Conservation (phyloP, 441 rosid genomes). For the Euphorbia schlechtendalii region DNA sequence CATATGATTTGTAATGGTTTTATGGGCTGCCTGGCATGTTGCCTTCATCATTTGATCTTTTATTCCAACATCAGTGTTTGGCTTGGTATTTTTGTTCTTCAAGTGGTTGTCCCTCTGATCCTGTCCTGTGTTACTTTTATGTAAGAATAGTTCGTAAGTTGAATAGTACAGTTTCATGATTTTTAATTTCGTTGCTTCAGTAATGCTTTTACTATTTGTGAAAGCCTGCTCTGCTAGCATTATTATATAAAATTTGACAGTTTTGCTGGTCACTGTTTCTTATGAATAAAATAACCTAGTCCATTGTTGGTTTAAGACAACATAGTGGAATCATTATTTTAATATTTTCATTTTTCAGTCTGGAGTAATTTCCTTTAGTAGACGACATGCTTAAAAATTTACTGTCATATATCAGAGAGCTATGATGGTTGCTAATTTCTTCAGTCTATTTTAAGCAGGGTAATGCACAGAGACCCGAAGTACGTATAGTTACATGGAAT, state of each 20-base stretch:
- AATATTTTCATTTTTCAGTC: too few relatives aligned
- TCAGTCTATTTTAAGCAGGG: constrained; percentile 45
- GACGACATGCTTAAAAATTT: constrained; percentile 10
- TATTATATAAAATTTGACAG: not conserved
- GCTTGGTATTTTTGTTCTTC: not conserved
- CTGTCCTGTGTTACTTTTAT: not conserved
- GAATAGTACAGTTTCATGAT: not conserved
- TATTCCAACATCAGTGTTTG: not conserved
- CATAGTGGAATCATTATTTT: constrained; percentile 5
- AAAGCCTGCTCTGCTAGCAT: not conserved
- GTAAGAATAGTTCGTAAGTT: constrained; percentile 4
- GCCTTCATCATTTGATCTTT: constrained; percentile 4
- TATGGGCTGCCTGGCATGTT: not conserved
- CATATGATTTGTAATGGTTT: not conserved
- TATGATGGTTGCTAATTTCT: constrained; percentile 3
- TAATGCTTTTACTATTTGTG: not conserved
- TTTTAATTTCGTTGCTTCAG: constrained; percentile 4
- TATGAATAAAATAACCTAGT: not conserved
- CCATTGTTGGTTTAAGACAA: not conserved
- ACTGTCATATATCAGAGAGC: not conserved
- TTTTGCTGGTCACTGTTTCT: not conserved
- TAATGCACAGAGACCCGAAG: constrained; percentile 96
- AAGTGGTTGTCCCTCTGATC: not conserved
- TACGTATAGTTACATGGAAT: constrained; percentile 86
- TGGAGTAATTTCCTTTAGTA: not conserved